Evolutionary conservation across 257 asterid genomes (phyloP).

Genomic region (Pogostemon cablin): DNA sequence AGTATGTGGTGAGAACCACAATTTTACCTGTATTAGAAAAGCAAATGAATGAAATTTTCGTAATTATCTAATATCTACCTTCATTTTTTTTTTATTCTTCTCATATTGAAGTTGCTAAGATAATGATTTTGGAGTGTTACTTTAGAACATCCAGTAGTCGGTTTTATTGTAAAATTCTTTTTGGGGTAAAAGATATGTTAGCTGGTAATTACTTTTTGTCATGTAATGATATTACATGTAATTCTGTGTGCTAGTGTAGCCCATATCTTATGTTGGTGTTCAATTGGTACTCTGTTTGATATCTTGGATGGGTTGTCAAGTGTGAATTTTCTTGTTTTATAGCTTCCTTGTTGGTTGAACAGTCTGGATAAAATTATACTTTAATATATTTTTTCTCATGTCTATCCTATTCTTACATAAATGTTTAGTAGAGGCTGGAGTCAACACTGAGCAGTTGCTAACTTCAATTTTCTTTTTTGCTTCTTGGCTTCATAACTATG

Average conservation of each 20-base stretch:
- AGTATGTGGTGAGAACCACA: background rate
- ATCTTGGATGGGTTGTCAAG: background rate
- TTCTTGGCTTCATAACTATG: too few species aligned
- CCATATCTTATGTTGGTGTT: constrained; percentile 4
- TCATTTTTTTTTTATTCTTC: background rate
- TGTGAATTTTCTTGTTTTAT: background rate
- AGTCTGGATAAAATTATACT: background rate
- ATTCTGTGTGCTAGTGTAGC: background rate
- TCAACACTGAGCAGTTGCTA: background rate
- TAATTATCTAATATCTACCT: background rate
- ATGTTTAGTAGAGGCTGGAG: background rate
- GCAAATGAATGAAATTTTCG: background rate
- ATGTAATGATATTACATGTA: background rate
- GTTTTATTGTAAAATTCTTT: background rate
- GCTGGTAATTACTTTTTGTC: background rate
- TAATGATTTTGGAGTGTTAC: background rate
- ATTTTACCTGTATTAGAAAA: background rate
- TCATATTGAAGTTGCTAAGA: background rate
- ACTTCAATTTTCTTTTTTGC: background rate
- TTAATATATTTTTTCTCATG: background rate
- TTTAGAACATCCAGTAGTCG: background rate
- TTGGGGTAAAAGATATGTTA: background rate
- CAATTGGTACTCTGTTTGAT: background rate
- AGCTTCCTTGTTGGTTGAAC: constrained; percentile 10
- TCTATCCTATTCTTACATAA: background rate